Base-by-base conservation (phyloP, 805 yeast species). In the Hanseniaspora nectarophila region DNA sequence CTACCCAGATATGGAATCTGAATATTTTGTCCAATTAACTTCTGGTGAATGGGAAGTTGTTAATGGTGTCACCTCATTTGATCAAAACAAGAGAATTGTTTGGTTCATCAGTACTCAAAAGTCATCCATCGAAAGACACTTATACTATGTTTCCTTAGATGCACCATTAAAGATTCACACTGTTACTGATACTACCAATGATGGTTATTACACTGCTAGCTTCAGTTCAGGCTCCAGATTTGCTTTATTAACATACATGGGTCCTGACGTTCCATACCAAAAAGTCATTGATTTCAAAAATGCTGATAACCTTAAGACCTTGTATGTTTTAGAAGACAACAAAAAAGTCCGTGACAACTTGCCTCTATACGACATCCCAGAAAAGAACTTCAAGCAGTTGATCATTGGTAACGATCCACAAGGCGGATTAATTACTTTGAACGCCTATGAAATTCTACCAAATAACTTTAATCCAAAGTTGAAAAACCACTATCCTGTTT, bases 41-140 rank as follows among this genome's bases (percentile, higher is more conserved):
- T 54, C 66, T 3, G 98, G 98, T 6, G 67, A 74, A 0, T 92
- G 95, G 95, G 98, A 92, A 65, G 95, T 92, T n/a, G 83, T 77
- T 26, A 75, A 72, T 55, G 89, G 86, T 1, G 79, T 83, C 2
- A 69, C 81, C 2, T 74, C 81, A 0, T 78, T 77, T 66, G 87
- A 83, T 60, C 68, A 66, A 48, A 67, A 70, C 5, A 68, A 66
- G 29, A 75, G 73, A 51, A 72, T 75, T 57, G 74, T 80, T 15
- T 73, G 68, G 55, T 92, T 80, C 63, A 61, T 80, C 7, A 81
- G 90, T 5, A 86, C 97, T 0, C 76, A 78, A 61, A 79, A 78
- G 56, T 79, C 89, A 1, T 80, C 96, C 0, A 77, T 79, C 20
- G 95, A 92, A 64, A 75, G 95, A 65, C 96, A 89, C 60, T 62